These are phyloP conservation scores for Phlebiopsis gigantea DNA, from an alignment of 768 basidiomycete genomes.

Conservation along the genomic window DNA sequence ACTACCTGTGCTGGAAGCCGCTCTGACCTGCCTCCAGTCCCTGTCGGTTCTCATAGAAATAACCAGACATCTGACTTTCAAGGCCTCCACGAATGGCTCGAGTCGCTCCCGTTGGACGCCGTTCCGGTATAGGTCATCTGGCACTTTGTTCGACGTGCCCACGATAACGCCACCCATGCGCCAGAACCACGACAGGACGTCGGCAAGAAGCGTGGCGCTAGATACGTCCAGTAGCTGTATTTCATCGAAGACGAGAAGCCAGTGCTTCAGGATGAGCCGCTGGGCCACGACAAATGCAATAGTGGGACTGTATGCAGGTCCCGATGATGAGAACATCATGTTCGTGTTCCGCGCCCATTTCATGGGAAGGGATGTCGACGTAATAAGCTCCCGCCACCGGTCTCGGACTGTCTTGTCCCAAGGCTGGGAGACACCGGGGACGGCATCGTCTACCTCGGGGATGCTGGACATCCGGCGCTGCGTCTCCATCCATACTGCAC, in stretches of 20 bases:
- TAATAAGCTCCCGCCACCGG: constrained; percentile 26
- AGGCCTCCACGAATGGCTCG: constrained; percentile 49
- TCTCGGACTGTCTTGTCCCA: constrained; percentile 20
- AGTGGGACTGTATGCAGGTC: constrained; percentile 25
- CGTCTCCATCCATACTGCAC: constrained; percentile 48
- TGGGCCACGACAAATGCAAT: constrained; percentile 42
- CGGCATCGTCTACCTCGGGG: constrained; percentile 13
- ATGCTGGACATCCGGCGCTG: constrained; percentile 32
- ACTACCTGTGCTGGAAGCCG: constrained; percentile 10
- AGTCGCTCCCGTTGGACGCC: constrained; percentile 54
- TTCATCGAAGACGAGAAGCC: constrained; percentile 55
- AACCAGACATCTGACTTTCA: constrained; percentile 49
- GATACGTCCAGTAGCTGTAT: constrained; percentile 58
- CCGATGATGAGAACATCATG: constrained; percentile 13
- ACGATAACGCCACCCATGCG: constrained; percentile 54
- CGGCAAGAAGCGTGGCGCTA: constrained; percentile 43
- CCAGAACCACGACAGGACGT: constrained; percentile 60
- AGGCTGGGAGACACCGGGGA: neutral
- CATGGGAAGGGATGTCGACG: constrained; percentile 23
- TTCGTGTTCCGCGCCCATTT: constrained; percentile 24
- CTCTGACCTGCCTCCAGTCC: constrained; percentile 39
- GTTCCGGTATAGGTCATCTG: constrained; percentile 51
- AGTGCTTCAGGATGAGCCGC: constrained; percentile 39
- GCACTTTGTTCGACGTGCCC: constrained; percentile 45
- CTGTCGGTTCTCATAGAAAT: constrained; percentile 36